Conservation (phyloP, 2,329 filamentous ascomycete genomes). For the Periconia macrospinosa region DNA sequence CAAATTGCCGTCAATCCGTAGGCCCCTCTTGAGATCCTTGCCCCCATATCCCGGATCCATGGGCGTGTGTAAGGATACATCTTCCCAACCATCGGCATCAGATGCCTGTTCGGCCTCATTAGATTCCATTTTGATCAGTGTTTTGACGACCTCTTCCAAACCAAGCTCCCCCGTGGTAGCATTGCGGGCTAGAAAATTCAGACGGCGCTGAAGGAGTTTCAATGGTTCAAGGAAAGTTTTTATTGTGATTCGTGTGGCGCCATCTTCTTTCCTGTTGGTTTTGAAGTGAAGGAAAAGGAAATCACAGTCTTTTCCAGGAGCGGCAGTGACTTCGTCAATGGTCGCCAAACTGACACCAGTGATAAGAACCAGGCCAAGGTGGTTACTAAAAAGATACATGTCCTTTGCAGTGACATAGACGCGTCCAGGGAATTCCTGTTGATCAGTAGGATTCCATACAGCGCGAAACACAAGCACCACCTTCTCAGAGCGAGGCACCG, state of each 20-base stretch:
- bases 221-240: conserved; percentile 93
- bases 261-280: conserved; percentile 62
- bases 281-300: conserved; percentile 85
- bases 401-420: conserved; percentile 86
- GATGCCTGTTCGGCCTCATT: conserved; percentile 61
- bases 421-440: conserved; percentile 78
- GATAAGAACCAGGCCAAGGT: conserved; percentile 86
- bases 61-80: conserved; percentile 65
- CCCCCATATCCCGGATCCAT: conserved; percentile 56
- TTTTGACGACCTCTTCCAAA: conserved; percentile 70
- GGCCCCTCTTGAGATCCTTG: conserved; percentile 58
- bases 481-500: conserved; percentile 75
- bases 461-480: conserved; percentile 90
- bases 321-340: conserved; percentile 86
- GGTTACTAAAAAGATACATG: conserved; percentile 95
- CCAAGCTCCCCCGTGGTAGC: conserved; percentile 71
- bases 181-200: conserved; percentile 85
- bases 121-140: conserved; percentile 74
- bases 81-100: conserved; percentile 89
- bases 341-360: conserved; percentile 74
- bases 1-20: conserved; percentile 65
- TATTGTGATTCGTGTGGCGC: conserved; percentile 75
- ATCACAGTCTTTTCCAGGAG: conserved; percentile 87
- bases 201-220: conserved; percentile 74
- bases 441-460: conserved; percentile 78